These are phyloP conservation scores for Ophiostoma sp. DNA, from an alignment of 2,329 filamentous ascomycete species.

Conservation along the genomic window DNA sequence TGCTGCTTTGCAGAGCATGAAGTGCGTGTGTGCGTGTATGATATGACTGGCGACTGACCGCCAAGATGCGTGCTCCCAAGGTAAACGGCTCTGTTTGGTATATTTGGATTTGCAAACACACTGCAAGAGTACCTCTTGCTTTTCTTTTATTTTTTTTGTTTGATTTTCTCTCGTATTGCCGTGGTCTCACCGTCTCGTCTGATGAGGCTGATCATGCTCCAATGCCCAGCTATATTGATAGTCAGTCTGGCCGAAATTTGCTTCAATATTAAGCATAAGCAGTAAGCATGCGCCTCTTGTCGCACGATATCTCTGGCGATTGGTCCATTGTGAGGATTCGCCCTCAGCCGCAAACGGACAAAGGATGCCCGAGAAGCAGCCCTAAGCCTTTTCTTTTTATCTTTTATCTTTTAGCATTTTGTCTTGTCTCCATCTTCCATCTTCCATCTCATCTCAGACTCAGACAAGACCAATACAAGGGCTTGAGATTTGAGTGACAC, in stretches of 20 bases:
- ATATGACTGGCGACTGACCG: too few species aligned
- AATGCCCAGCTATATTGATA: background rate
- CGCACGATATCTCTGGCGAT: background rate
- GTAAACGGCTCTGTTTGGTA: too few species aligned
- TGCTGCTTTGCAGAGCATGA: background rate
- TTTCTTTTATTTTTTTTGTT: background rate
- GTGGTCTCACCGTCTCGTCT: background rate
- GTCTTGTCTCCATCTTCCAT: too few species aligned
- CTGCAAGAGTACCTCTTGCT: background rate
- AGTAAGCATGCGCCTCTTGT: background rate
- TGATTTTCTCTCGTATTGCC: background rate
- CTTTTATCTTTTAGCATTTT: too few species aligned
- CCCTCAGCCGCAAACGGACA: constrained; percentile 13
- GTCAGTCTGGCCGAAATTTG: background rate
- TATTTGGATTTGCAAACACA: too few species aligned
- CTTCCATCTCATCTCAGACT: too few species aligned
- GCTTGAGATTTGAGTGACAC: background rate
- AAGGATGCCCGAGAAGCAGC: background rate
- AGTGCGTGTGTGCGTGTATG: too few species aligned
- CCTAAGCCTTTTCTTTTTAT: background rate
- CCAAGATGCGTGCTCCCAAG: too few species aligned
- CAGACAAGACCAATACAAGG: too few species aligned
- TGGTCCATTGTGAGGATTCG: background rate
- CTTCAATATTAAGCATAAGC: background rate
- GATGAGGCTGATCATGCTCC: background rate